Evolutionary conservation across 495 filamentous ascomycete species (phyloP), one percentile per base, ranked within the genome.

Genomic region (Echria macrotheca): DNA sequence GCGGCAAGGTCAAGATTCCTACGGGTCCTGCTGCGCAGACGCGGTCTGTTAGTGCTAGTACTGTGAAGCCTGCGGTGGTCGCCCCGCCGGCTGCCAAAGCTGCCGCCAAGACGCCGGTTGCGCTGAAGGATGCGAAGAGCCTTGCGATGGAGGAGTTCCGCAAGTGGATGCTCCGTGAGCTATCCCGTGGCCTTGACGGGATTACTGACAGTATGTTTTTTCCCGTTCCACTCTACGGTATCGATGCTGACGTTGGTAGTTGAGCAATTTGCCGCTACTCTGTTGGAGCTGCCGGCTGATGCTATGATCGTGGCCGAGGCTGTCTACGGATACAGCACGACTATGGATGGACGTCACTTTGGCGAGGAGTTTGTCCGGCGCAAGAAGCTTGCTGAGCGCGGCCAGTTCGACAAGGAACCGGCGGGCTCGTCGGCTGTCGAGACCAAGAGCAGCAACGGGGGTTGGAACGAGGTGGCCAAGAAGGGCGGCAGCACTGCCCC

Each of bases 401-500:
- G 93, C 23, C 75, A 96, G 24, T 72, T 93, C 1, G 80, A 85
- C 57, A 72, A 64, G 64, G 72, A 62, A 61, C 73, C 61, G 70
- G 81, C 46, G 67, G 75, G 45, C 66, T 74, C 55, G 57, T 73
- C 73, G 43, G 69, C 61, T 1, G 72, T 70, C 36, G 69, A 67
- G 18, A 64, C 58, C 40, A 71, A 71, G 17, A 67, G 63, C 19
- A 70, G 73, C 32, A 76, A 69, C 44, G 85, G 88, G 47, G 93
- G 93, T 21, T 97, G 93, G 93, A 95, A 80, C 59, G 94, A 97
- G 71, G 93, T 98, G 55, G 93, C 93, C 7, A 96, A 96, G 81
- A 95, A 96, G 77, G 76, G 73, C 55, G 65, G 67, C 50, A 67
- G 64, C 41, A 63, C 50, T 24, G 59, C 61, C 14, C 54, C 64